A percentile compares a stretch with the other conserved stretches of the same genome.
Evolutionary conservation across 768 basidiomycete species (phyloP).

Genomic region (Macrolepiota albuminosa): DNA sequence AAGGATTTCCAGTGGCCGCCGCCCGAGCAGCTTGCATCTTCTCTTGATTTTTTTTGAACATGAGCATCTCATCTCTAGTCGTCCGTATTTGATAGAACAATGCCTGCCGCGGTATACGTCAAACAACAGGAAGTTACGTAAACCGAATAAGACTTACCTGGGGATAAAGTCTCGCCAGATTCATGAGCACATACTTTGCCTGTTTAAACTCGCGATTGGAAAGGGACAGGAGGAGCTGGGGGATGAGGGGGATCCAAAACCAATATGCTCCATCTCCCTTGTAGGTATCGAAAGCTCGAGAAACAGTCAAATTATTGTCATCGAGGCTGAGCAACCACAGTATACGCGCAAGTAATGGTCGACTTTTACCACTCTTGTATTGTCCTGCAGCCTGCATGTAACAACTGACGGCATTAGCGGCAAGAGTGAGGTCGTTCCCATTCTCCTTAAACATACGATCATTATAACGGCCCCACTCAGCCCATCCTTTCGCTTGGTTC

Average conservation of each 20-base stretch:
- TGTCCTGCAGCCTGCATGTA: slow-evolving; percentile 96
- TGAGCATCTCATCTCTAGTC: slow-evolving; percentile 39
- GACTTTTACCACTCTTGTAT: slow-evolving; percentile 90
- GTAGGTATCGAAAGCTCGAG: slow-evolving; percentile 86
- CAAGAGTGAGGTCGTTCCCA: slow-evolving; percentile 67
- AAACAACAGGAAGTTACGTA: not conserved
- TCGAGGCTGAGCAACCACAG: slow-evolving; percentile 97
- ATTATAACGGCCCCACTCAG: slow-evolving; percentile 94
- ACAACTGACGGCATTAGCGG: slow-evolving; percentile 91
- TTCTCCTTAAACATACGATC: slow-evolving; percentile 91
- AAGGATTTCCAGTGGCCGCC: slow-evolving; percentile 24
- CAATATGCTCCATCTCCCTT: slow-evolving; percentile 96
- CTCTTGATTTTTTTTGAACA: slow-evolving; percentile 35
- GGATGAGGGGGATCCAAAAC: slow-evolving; percentile 99
- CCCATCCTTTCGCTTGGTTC: slow-evolving; percentile 94
- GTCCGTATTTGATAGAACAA: slow-evolving; percentile 95
- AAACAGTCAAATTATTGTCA: slow-evolving; percentile 65
- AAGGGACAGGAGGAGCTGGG: slow-evolving; percentile 86
- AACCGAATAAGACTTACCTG: slow-evolving; percentile 53
- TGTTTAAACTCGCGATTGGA: slow-evolving; percentile 91
- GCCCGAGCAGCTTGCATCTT: slow-evolving; percentile 35
- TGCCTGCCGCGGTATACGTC: slow-evolving; percentile 46
- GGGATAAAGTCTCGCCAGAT: slow-evolving; percentile 87
- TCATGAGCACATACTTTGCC: slow-evolving; percentile 82
- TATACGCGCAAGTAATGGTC: slow-evolving; percentile 86